Evolutionary conservation across 352 stramenopile species (phyloP).

Genomic region (Hyphochytrium catenoides): DNA sequence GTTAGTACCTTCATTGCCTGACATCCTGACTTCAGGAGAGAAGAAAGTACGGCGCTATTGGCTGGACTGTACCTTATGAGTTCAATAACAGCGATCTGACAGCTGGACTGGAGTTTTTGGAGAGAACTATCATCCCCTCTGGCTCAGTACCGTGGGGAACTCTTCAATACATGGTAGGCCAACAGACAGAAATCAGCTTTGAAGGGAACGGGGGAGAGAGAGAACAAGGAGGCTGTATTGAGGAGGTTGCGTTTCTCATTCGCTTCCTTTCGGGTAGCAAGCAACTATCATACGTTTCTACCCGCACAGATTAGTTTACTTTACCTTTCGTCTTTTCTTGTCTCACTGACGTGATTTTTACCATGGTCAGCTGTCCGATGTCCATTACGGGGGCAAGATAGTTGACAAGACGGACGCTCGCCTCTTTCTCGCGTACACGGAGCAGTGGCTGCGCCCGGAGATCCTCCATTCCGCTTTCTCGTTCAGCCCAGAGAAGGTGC

Average conservation of each 20-base stretch:
- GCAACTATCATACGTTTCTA: no score
- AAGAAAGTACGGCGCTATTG: conserved; percentile 39
- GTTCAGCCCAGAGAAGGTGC: conserved; percentile 29
- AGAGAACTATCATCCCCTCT: conserved; percentile 35
- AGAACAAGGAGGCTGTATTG: no score
- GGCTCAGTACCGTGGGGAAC: conserved; percentile 27
- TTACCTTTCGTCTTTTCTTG: no score
- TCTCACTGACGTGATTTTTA: no score
- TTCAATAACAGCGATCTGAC: conserved; percentile 44
- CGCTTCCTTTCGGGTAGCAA: no score
- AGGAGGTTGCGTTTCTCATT: no score
- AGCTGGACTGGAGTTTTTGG: conserved; percentile 30
- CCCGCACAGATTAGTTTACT: no score
- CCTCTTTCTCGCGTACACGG: conserved; percentile 38
- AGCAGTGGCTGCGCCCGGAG: conserved; percentile 35
- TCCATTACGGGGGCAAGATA: conserved; percentile 51
- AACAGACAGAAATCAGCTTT: no score
- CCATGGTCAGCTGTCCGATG: no score
- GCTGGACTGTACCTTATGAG: conserved; percentile 43
- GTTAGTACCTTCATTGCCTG: no score
- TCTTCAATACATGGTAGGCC: conserved; percentile 53
- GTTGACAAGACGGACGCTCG: conserved; percentile 44
- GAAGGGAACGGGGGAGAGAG: no score
- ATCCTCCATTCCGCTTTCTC: conserved; percentile 28
- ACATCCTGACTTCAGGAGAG: no score